phyloP scores from a whole-genome alignment of 352 stramenopile genomes.

The Poterioochromonas sp. region DNA sequence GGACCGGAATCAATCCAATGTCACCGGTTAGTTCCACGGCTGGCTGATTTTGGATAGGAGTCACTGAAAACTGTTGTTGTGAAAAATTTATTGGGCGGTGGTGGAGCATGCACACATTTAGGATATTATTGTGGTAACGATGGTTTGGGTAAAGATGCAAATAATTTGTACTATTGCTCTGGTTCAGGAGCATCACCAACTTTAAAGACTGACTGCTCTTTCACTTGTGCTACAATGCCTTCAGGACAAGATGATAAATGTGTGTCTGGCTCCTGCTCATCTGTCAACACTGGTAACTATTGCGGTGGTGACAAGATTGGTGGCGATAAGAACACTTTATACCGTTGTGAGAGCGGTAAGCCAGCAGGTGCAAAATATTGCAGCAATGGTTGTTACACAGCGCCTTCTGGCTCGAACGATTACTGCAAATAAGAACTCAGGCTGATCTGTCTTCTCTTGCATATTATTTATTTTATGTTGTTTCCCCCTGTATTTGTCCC shows the following conservation, averaged over 20 bases:
- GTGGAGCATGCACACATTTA: neutral
- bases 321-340: neutral
- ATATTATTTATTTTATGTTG: too few species aligned
- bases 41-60: too few species aligned
- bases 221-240: conserved; percentile 17
- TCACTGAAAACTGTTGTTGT: too few species aligned
- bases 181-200: neutral
- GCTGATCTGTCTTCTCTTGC: too few species aligned
- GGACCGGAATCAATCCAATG: too few species aligned
- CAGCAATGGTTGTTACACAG: conserved; percentile 9
- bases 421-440: conserved; percentile 1
- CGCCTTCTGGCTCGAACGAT: neutral
- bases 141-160: neutral
- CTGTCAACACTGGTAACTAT: conserved; percentile 12
- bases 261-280: neutral
- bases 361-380: conserved; percentile 8
- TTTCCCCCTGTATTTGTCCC: too few species aligned
- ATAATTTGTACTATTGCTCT: conserved; percentile 1
- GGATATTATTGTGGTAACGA: conserved; percentile 24
- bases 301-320: conserved; percentile 7
- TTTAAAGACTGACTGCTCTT: neutral
- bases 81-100: too few species aligned
- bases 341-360: neutral
- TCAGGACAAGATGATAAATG: conserved; percentile 9
- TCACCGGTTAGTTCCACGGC: too few species aligned